Evolutionary conservation across 2,329 filamentous ascomycete species (phyloP).

Genomic region (Diaporthe caulivora): DNA sequence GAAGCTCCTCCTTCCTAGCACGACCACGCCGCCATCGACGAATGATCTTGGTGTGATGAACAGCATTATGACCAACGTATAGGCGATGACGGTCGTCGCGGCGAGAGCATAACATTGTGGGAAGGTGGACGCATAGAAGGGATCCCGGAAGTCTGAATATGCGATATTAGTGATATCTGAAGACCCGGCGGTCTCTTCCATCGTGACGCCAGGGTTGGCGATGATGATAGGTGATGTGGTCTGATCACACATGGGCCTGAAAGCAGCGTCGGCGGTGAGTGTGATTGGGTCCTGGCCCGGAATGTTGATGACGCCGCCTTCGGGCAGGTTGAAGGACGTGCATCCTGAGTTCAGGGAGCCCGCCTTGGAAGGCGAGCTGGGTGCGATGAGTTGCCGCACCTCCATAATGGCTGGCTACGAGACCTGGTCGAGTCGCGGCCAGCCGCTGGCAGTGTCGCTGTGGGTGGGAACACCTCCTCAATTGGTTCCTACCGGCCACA

Average conservation of each 20-base stretch:
- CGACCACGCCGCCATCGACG: constrained; percentile 85
- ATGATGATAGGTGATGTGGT: constrained; percentile 55
- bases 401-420: constrained; percentile 46
- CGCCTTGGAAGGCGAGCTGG: constrained; percentile 40
- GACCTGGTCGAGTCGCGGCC: constrained; percentile 43
- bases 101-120: constrained; percentile 95
- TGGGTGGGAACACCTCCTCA: constrained; percentile 33
- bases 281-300: constrained; percentile 67
- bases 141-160: constrained; percentile 79
- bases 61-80: constrained; percentile 93
- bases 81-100: constrained; percentile 89
- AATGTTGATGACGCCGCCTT: constrained; percentile 62
- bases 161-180: constrained; percentile 49
- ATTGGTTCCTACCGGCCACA: constrained; percentile 26
- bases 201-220: constrained; percentile 53
- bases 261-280: constrained; percentile 70
- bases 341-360: constrained; percentile 41
- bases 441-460: constrained; percentile 40
- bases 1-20: constrained; percentile 84
- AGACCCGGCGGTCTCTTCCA: constrained; percentile 44
- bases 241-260: constrained; percentile 67
- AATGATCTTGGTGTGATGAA: constrained; percentile 96
- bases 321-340: constrained; percentile 53
- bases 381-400: constrained; percentile 42
- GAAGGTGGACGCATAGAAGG: constrained; percentile 94